Evolutionary conservation across 1,284 basidiomycete species (phyloP), one percentile per base, ranked within the genome.

Genomic region (Malassezia obtusa): DNA sequence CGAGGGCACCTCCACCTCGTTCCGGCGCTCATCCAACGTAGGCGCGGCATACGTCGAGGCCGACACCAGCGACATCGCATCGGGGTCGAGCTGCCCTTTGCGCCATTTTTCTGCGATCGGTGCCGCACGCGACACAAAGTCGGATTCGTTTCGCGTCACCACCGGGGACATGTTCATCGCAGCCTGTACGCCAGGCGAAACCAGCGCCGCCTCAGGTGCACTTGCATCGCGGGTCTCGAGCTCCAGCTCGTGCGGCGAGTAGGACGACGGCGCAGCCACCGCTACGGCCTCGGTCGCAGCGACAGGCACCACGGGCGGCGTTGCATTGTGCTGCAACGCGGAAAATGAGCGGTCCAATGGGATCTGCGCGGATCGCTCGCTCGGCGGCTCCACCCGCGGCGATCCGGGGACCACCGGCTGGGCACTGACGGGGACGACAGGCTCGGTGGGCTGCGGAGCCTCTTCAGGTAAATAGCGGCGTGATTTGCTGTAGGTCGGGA

Each of bases 71-170:
- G 40, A 43, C 40, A 43, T 43, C 30, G 40, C 40, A 10, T 43
- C 40, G 17, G 40, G 22, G 30, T 43, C 40, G 6, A 25, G 30
- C 30, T 43, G 24, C 15, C 40, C 24, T 19, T 28, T 25, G 40
- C 40, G 40, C 40, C 40, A 43, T 19, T 30, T 14, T 19, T 43
- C 40, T 7, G 40, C 40, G n/a, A 43, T 43, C 24, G 40, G 40
- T 10, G 40, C 40, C 15, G 40, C 40, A 8, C 24, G 40, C 40
- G 40, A 43, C 30, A n/a, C 24, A 17, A 35, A 31, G 11, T 3
- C 33, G 15, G 33, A 19, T 19, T 43, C 24, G 40, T 9, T 7
- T 4, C 5, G n/a, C 24, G 7, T 21, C 15, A 8, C 9, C 15
- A 15, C 15, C 17, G 24, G 40, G 15, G 40, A 14, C 17, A 1